phyloP scores from a whole-genome alignment of 2,329 filamentous ascomycete species.

The Talaromyces piceae region DNA sequence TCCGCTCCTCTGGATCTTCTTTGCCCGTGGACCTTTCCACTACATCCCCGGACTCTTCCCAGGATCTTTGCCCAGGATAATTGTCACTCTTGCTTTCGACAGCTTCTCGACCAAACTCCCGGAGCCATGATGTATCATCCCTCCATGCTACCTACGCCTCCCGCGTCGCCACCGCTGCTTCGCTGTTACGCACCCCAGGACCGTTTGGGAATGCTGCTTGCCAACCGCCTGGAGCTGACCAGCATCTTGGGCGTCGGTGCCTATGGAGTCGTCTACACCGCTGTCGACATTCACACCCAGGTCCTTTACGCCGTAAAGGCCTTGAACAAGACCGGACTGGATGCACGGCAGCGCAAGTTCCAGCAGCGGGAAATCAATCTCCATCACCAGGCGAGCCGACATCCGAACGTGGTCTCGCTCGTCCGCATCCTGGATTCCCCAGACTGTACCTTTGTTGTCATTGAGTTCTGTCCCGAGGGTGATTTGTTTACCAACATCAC shows the following conservation, averaged over 20 bases:
- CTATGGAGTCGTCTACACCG: conserved; percentile 92
- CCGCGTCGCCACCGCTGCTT: conserved; percentile 35
- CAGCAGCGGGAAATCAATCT: conserved; percentile 89
- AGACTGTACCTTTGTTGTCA: conserved; percentile 91
- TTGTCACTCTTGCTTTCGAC: conserved; percentile 1
- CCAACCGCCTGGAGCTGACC: conserved; percentile 73
- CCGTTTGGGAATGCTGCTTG: conserved; percentile 74
- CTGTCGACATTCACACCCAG: conserved; percentile 73
- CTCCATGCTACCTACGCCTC: conserved; percentile 40
- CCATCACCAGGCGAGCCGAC: conserved; percentile 80
- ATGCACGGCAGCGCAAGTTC: conserved; percentile 78
- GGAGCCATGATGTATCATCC: conserved; percentile 30
- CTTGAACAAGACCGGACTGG: conserved; percentile 86
- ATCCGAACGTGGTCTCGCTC: conserved; percentile 90
- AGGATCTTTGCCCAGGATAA: conserved; percentile 12
- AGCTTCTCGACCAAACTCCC: conserved; percentile 1
- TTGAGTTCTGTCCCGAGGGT: conserved; percentile 95
- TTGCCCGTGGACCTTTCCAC: background rate
- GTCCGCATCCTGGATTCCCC: conserved; percentile 84
- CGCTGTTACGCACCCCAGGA: conserved; percentile 67
- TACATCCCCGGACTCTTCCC: background rate
- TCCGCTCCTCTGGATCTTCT: background rate
- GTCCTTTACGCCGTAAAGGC: conserved; percentile 92
- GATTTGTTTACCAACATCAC: conserved; percentile 98
- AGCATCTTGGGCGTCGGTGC: conserved; percentile 86